These are phyloP conservation scores for Malus asiatica DNA, from an alignment of 306 rosid genomes.

Conservation along the genomic window DNA sequence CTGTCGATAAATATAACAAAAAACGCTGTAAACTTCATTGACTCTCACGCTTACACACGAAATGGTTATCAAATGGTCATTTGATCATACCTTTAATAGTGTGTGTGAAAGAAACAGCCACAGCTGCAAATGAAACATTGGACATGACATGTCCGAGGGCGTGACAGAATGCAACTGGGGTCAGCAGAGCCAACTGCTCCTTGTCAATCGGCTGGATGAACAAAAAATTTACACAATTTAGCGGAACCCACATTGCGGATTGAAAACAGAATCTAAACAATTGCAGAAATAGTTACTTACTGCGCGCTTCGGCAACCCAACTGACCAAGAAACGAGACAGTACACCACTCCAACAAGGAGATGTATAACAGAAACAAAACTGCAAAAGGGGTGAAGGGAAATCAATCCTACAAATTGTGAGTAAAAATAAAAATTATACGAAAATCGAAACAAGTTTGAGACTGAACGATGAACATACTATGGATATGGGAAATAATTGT, in stretches of 20 bases:
- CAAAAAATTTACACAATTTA: neutral
- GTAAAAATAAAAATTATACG: neutral
- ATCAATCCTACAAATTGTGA: neutral
- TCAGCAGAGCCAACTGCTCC: constrained; percentile 60
- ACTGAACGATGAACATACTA: constrained; percentile 40
- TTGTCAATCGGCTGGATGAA: constrained; percentile 32
- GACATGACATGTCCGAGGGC: constrained; percentile 94
- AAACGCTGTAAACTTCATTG: neutral
- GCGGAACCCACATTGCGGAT: neutral
- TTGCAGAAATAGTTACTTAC: constrained; percentile 39
- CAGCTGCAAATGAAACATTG: constrained; percentile 96
- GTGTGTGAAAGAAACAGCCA: constrained; percentile 94
- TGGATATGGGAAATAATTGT: constrained; percentile 93
- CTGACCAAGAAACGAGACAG: constrained; percentile 72
- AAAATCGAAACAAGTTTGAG: neutral
- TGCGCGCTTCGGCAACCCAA: constrained; percentile 90
- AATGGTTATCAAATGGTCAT: neutral
- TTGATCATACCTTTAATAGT: constrained; percentile 60
- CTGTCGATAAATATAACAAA: constrained; percentile 30
- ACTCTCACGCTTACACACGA: neutral
- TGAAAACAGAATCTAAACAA: neutral
- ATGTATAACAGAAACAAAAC: constrained; percentile 87
- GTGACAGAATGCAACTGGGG: constrained; percentile 85
- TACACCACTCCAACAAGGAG: constrained; percentile 81
- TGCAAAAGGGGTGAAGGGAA: constrained; percentile 22